Conservation (phyloP, 2,329 filamentous ascomycete genomes). For the Achaetomium macrosporum region DNA sequence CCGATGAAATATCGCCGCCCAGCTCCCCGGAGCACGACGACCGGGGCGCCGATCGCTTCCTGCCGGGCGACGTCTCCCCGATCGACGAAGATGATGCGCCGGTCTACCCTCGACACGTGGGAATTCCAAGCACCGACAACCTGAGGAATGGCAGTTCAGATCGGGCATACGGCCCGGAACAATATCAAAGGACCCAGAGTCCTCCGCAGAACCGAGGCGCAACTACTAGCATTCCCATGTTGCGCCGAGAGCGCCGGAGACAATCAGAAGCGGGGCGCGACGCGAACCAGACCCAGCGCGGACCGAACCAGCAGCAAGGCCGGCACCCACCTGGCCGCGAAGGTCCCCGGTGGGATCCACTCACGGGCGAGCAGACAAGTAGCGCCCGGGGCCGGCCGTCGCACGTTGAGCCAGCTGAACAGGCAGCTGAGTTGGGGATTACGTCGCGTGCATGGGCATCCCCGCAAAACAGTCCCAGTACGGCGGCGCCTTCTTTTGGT, state of each 20-base stretch:
- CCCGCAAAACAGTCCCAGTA: constrained; percentile 26
- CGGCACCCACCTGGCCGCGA: constrained; percentile 33
- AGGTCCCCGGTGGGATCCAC: constrained; percentile 56
- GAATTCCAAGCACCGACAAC: not conserved
- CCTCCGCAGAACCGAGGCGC: constrained; percentile 17
- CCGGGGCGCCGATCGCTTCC: constrained; percentile 25
- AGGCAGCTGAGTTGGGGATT: constrained; percentile 42
- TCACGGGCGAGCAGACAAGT: constrained; percentile 60
- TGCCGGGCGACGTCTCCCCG: constrained; percentile 44
- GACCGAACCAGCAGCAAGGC: constrained; percentile 24
- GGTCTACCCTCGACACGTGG: constrained; percentile 3
- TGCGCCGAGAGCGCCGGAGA: constrained; percentile 47
- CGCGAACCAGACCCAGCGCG: constrained; percentile 34
- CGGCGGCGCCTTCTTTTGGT: constrained; percentile 35
- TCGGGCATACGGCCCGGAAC: constrained; percentile 5
- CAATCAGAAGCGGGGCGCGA: constrained; percentile 40
- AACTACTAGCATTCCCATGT: constrained; percentile 45
- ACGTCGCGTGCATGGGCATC: constrained; percentile 24
- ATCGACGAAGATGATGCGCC: constrained; percentile 39
- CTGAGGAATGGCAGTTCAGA: constrained; percentile 6
- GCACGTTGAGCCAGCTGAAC: constrained; percentile 51
- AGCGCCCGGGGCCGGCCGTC: constrained; percentile 49
- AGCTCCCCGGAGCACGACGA: constrained; percentile 48
- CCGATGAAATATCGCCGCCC: constrained; percentile 44
- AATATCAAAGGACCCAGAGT: constrained; percentile 19